A percentile compares a stretch with the other conserved stretches of the same genome.
These are phyloP conservation scores for Cryptosporidium parvum DNA, from an alignment of 169 alveolate genomes.

Conservation along the genomic window DNA sequence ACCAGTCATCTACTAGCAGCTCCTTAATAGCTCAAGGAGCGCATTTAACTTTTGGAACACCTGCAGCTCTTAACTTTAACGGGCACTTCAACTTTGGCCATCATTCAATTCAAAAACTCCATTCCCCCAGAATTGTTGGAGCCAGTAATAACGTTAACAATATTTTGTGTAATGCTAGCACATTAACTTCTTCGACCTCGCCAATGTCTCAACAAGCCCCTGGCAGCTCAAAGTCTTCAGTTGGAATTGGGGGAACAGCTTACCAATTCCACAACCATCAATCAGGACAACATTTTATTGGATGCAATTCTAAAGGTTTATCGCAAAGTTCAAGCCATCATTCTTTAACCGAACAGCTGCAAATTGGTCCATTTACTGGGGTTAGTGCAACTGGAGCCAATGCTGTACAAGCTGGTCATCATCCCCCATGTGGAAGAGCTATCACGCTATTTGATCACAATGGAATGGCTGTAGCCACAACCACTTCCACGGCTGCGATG, in stretches of 20 bases:
- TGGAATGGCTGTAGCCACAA: conserved; percentile 53
- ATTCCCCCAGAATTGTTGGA: conserved; percentile 22
- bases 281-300: conserved; percentile 11
- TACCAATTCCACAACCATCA: conserved; percentile 11
- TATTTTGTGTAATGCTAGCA: conserved; percentile 8
- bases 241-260: conserved; percentile 1
- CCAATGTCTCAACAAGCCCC: conserved; percentile 14
- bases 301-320: conserved; percentile 16
- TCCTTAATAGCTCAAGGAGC: conserved; percentile 16
- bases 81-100: not conserved
- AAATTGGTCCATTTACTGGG: conserved; percentile 9
- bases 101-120: conserved; percentile 13
- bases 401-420: conserved; percentile 8
- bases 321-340: conserved; percentile 15
- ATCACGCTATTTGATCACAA: conserved; percentile 48
- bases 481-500: conserved; percentile 35
- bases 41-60: conserved; percentile 3
- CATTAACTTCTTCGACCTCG: conserved; percentile 27
- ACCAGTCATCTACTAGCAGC: not conserved
- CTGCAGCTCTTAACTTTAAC: conserved; percentile 1
- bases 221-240: not conserved
- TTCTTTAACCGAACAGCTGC: not conserved
- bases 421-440: conserved; percentile 28
- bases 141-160: not conserved
- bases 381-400: conserved; percentile 22